phyloP scores from a whole-genome alignment of 225 moss, liverwort and hornwort genomes.

The Thuidium tamariscinum region DNA sequence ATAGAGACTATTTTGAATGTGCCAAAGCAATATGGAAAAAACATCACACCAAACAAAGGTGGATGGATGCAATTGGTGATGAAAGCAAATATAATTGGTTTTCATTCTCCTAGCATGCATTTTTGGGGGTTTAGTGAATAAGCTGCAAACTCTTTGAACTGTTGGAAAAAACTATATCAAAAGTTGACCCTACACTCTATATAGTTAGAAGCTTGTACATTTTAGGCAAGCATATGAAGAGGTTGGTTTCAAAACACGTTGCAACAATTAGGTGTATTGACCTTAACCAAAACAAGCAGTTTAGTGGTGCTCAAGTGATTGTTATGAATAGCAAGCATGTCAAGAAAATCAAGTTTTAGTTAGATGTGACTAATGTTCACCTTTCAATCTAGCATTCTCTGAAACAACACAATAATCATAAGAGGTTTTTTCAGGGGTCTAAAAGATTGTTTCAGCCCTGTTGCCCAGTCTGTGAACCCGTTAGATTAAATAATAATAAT shows the following conservation, averaged over 20 bases:
- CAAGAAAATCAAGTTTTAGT: not conserved
- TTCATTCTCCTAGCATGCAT: not conserved
- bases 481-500: too few species aligned
- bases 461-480: too few species aligned
- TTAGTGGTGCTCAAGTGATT: not conserved
- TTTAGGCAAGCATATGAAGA: not conserved
- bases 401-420: too few species aligned
- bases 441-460: too few species aligned
- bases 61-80: too few species aligned
- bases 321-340: not conserved
- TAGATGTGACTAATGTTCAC: fast-evolving
- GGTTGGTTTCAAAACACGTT: not conserved
- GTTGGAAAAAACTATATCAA: not conserved
- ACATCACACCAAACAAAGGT: not conserved
- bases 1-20: not conserved
- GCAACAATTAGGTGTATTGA: not conserved
- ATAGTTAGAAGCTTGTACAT: not conserved
- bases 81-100: too few species aligned
- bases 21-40: not conserved
- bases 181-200: fast-evolving
- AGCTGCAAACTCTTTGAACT: not conserved
- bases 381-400: too few species aligned
- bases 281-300: not conserved
- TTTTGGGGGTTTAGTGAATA: not conserved
- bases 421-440: too few species aligned